Base-by-base conservation (phyloP, 345 rosid species). In the Limnanthes douglasii region DNA sequence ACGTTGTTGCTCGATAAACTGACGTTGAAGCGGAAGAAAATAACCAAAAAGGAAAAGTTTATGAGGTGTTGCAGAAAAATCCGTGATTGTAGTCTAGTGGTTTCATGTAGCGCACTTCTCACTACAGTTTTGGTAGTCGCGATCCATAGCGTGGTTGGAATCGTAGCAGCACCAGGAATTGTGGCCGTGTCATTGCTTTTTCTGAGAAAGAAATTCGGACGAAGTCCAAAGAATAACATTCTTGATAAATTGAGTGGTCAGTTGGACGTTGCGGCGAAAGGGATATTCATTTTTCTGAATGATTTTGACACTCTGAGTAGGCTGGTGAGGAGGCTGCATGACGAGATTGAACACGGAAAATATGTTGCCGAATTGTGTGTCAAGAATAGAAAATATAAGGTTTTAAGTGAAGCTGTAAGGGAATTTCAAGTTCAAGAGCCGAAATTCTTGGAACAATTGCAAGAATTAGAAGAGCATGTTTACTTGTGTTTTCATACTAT, bases 191-290 rank as follows among this genome's bases (percentile, higher is more conserved):
- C 57, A 4, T 14, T 62, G n/a, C n/a, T n/a, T n/a, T 23, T 65
- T 10, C 12, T 50, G 31, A 75, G 54, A 53, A 78, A 62, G 55
- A 64, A 51, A 41, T 8, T 5, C n/a, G 56, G 15, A 27, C 3
- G 44, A 46, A 34, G 40, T 56, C n/a, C n/a, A 21, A n/a, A n/a
- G n/a, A n/a, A n/a, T 60, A 56, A 29, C 51, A 57, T 33, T 19
- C 31, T 50, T 7, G 62, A 69, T 43, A 69, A 64, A 21, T 52
- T 70, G 1, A 45, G 58, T 13, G 48, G 38, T 5, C 79, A 88
- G 61, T 62, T 84, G 10, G 88, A 90, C 24, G 40, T 56, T 14
- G 90, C 94, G 4, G 92, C 86, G 1, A 90, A 67, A 64, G 90
- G 84, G 46, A 53, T 66, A 20, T 90, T 60, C 37, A 66, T 80